Conservation (phyloP, 2,329 filamentous ascomycete species). For the Ophiosphaerella korrae region DNA sequence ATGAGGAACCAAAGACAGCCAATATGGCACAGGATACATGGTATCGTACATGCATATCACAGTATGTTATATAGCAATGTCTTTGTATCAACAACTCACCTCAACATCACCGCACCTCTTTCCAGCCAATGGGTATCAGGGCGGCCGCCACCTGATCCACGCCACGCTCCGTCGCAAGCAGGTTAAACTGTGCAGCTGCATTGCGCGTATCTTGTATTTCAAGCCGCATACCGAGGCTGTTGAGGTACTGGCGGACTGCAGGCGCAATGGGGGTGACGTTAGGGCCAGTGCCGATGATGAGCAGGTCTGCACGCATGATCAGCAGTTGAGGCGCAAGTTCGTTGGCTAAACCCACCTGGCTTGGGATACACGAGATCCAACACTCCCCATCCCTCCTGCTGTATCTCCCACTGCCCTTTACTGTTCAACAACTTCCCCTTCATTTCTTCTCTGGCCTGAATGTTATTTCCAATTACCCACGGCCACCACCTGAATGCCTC, state of each 20-base stretch:
- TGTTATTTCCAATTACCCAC: slow-evolving; percentile 63
- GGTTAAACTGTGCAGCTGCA: slow-evolving; percentile 90
- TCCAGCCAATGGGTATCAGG: slow-evolving; percentile 84
- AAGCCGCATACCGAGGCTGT: slow-evolving; percentile 78
- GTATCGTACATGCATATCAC: slow-evolving; percentile 8
- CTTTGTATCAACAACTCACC: slow-evolving; percentile 1
- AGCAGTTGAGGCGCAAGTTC: slow-evolving; percentile 6
- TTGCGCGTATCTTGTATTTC: slow-evolving; percentile 93
- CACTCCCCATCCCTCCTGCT: slow-evolving; percentile 72
- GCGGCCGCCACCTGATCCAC: slow-evolving; percentile 84
- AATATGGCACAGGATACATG: slow-evolving; percentile 6
- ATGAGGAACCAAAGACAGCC: no score
- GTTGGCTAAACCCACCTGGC: slow-evolving; percentile 67
- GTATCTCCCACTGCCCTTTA: slow-evolving; percentile 82
- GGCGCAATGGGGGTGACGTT: slow-evolving; percentile 77
- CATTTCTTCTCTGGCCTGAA: slow-evolving; percentile 43
- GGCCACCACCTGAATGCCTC: slow-evolving; percentile 90
- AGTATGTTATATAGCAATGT: no score
- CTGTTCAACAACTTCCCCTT: slow-evolving; percentile 66
- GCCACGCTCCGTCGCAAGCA: slow-evolving; percentile 92
- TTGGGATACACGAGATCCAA: slow-evolving; percentile 83
- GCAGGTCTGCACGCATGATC: slow-evolving; percentile 65
- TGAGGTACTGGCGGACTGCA: slow-evolving; percentile 72
- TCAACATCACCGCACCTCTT: slow-evolving; percentile 51
- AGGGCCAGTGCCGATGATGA: slow-evolving; percentile 86